Base-by-base conservation (phyloP, 1,139 yeast genomes). In the Zygoascus hellenicus region DNA sequence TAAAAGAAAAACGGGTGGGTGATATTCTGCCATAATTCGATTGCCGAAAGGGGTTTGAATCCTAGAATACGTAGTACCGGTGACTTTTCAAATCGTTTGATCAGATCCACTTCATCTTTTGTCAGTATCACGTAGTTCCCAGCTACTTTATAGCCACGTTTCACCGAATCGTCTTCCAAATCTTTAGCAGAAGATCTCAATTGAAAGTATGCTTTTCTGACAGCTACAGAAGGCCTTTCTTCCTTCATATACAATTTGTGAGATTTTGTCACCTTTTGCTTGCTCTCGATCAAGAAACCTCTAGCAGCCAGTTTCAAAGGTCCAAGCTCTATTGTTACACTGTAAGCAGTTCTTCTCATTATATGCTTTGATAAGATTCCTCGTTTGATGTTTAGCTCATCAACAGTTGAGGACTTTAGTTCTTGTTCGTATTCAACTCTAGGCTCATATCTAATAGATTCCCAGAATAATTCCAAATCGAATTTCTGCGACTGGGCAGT, bases 251-350 rank as follows among this genome's bases (percentile, higher is more conserved):
- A 80, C 15, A 83, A 71, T 38, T 66, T 64, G 34, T 68, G 70
- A 7, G 71, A 63, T 45, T 72, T 68, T 28, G 72, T 68, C 0
- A 77, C 61, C 42, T 69, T 72, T 51, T 81, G 83, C 47, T 76
- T 78, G 13, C 74, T 69, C 54, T 75, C 77, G n/a, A 85, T 69
- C 0, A 83, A 67, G 58, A 81, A 85, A 0, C 95, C 97, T 56
- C 77, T 78, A 1, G 89, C 71, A 0, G 88, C 83, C 44, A 92
- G 76, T 0, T 75, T 72, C 13, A 88, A 54, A 1, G 69, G 66
- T 2, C 71, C 67, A 3, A 81, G 60, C 5, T 72, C 70, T 38
- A 81, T 52, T n/a, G 80, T 76, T 54, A 87, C 78, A 10, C 78
- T 72, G 58, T 85, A 84, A 41, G 75, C 76, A 2, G 81, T 74